Base-by-base conservation (phyloP, 1,284 basidiomycete genomes). In the Erythrobasidium hasegawianum region DNA sequence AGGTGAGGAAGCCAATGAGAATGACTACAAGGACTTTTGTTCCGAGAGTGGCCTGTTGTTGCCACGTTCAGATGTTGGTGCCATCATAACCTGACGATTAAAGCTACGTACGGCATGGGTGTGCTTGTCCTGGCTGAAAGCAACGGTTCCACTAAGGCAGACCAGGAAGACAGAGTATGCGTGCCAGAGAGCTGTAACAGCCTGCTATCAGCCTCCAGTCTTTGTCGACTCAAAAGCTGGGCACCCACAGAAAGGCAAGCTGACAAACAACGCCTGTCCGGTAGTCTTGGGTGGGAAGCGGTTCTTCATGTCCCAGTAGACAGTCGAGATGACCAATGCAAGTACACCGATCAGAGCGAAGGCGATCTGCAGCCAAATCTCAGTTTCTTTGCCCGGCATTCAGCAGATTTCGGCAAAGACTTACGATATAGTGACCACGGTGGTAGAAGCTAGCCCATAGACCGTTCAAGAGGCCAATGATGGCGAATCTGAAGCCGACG, bases 401-500 rank as follows among this genome's bases (percentile, higher is more conserved):
- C 41, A 41, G 10, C 14, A 2, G n/a, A 10, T 0, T n/a, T 1
- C n/a, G 27, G 5, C 4, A 33, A 33, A 11, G 4, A 27, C 58
- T 27, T 54, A 72, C 70, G 49, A 74, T 70, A 49, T 68, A 72
- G 67, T 69, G 68, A 24, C 55, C 65, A 33, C 38, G 49, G 57
- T 56, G 49, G 57, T 56, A 56, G 24, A 70, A 61, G 39, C 67
- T 67, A 41, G 70, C 70, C 64, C 72, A 75, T 73, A 76, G 60
- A 5, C 72, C 68, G 68, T 76, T 75, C n/a, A 75, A 59, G 11
- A 75, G 27, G 9, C 68, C 74, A 40, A 79, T 71, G 29, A 76
- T 69, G 9, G 77, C 76, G 69, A 80, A 78, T 16, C 77, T 67
- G 77, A 77, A 80, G 18, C 78, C 76, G 61, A 80, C 71, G 29